phyloP scores from a whole-genome alignment of 1,139 yeast species.

The Suhomyces yuchorum region DNA sequence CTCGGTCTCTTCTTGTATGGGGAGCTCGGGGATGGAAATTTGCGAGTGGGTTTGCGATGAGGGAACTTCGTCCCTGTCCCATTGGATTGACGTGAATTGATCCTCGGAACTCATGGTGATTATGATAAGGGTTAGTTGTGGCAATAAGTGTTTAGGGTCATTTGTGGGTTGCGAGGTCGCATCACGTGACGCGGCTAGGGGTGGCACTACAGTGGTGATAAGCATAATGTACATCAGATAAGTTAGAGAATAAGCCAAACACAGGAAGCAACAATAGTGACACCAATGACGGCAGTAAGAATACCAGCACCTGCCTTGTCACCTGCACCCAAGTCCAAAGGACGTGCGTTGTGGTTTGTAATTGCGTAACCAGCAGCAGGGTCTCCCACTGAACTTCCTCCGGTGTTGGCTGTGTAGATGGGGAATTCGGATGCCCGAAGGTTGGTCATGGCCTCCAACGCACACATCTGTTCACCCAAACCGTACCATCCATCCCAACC shows the following conservation, averaged over 20 bases:
- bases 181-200: neutral
- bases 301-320: slow-evolving; percentile 91
- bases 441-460: slow-evolving; percentile 63
- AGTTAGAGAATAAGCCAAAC: slow-evolving; percentile 64
- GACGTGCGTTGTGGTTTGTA: slow-evolving; percentile 37
- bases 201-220: too few species aligned
- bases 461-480: slow-evolving; percentile 77
- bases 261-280: slow-evolving; percentile 62
- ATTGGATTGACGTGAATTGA: slow-evolving; percentile 59
- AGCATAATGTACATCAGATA: slow-evolving; percentile 1
- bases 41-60: neutral
- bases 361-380: slow-evolving; percentile 52
- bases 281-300: slow-evolving; percentile 74
- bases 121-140: slow-evolving; percentile 4
- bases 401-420: slow-evolving; percentile 43
- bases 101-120: slow-evolving; percentile 40
- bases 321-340: slow-evolving; percentile 56
- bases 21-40: neutral
- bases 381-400: slow-evolving; percentile 50
- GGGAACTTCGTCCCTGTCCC: slow-evolving; percentile 52
- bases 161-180: neutral
- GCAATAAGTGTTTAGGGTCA: slow-evolving; percentile 4
- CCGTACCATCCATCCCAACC: slow-evolving; percentile 69
- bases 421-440: slow-evolving; percentile 32
- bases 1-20: slow-evolving; percentile 11